phyloP scores from a whole-genome alignment of 768 basidiomycete genomes.

The Phylloporus arenicola region DNA sequence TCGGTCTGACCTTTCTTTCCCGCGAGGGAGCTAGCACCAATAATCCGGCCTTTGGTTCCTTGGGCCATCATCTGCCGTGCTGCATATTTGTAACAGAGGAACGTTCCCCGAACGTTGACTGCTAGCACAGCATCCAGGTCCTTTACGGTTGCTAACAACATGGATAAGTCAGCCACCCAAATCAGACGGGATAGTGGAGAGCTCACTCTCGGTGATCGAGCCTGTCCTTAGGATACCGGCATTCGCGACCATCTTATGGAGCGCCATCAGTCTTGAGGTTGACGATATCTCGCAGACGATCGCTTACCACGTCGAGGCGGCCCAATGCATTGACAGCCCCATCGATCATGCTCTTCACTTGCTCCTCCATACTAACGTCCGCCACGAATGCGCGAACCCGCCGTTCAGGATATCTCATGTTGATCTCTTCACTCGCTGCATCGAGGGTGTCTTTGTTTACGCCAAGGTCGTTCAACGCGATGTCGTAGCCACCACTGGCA shows the following conservation, averaged over 20 bases:
- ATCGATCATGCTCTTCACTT: slow-evolving; percentile 30
- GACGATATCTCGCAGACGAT: background rate
- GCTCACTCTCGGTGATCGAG: slow-evolving; percentile 7
- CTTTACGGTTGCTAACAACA: slow-evolving; percentile 25
- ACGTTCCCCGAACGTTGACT: slow-evolving; percentile 37
- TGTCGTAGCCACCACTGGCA: slow-evolving; percentile 33
- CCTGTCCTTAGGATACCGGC: slow-evolving; percentile 15
- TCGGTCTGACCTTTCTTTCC: slow-evolving; percentile 26
- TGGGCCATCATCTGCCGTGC: slow-evolving; percentile 42
- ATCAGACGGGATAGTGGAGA: background rate
- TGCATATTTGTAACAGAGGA: slow-evolving; percentile 40
- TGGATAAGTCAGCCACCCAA: background rate
- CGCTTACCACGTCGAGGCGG: slow-evolving; percentile 33
- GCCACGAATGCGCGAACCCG: slow-evolving; percentile 12
- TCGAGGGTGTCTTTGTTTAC: slow-evolving; percentile 16
- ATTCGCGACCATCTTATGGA: slow-evolving; percentile 14
- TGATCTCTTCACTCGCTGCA: slow-evolving; percentile 11
- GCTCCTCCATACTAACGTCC: slow-evolving; percentile 26
- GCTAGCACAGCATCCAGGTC: slow-evolving; percentile 31
- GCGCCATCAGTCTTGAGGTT: slow-evolving; percentile 3
- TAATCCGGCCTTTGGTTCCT: slow-evolving; percentile 38
- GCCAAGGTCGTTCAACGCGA: slow-evolving; percentile 33
- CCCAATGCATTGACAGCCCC: slow-evolving; percentile 22
- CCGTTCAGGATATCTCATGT: slow-evolving; percentile 2
- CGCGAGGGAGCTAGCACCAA: slow-evolving; percentile 35